These are phyloP conservation scores for Panaeolus papilionaceus DNA, from an alignment of 768 basidiomycete genomes.

Conservation along the genomic window DNA sequence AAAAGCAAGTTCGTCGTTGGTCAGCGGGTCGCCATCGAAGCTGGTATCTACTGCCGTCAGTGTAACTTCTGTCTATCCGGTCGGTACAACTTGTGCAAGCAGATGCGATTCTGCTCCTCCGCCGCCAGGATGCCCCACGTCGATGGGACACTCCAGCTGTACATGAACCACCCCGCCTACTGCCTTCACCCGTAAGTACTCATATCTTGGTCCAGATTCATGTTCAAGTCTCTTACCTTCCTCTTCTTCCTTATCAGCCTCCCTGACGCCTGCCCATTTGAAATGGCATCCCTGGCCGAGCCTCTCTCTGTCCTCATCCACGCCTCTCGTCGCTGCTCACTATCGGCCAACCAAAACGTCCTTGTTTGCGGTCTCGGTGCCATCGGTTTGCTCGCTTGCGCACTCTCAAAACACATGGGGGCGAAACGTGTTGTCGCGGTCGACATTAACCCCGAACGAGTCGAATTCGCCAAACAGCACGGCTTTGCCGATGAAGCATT, in stretches of 20 bases:
- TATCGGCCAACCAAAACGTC: constrained; percentile 62
- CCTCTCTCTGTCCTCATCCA: constrained; percentile 76
- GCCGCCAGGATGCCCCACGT: constrained; percentile 93
- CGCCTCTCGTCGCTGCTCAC: constrained; percentile 19
- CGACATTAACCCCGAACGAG: constrained; percentile 85
- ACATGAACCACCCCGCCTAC: constrained; percentile 88
- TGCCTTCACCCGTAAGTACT: constrained; percentile 84
- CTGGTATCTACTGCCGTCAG: constrained; percentile 85
- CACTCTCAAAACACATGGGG: constrained; percentile 75
- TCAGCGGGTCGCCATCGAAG: constrained; percentile 92
- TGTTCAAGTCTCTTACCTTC: constrained; percentile 6
- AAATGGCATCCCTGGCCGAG: constrained; percentile 89
- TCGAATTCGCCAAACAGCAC: constrained; percentile 76
- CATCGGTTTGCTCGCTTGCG: constrained; percentile 90
- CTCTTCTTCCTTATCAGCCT: constrained; percentile 50
- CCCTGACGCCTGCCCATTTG: constrained; percentile 76
- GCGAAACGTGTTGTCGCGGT: constrained; percentile 74
- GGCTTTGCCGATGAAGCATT: constrained; percentile 82
- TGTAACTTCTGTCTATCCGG: constrained; percentile 76
- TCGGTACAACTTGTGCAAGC: constrained; percentile 92
- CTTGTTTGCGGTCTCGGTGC: constrained; percentile 94
- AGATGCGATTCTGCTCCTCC: constrained; percentile 87
- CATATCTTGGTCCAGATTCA: constrained; percentile 5
- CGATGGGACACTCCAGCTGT: constrained; percentile 88
- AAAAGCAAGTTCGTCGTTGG: constrained; percentile 64